Percentiles rank a stretch among this genome's conserved stretches.
Evolutionary conservation across 2,329 filamentous ascomycete genomes (phyloP).

Genomic region (Fusarium mundagurra): DNA sequence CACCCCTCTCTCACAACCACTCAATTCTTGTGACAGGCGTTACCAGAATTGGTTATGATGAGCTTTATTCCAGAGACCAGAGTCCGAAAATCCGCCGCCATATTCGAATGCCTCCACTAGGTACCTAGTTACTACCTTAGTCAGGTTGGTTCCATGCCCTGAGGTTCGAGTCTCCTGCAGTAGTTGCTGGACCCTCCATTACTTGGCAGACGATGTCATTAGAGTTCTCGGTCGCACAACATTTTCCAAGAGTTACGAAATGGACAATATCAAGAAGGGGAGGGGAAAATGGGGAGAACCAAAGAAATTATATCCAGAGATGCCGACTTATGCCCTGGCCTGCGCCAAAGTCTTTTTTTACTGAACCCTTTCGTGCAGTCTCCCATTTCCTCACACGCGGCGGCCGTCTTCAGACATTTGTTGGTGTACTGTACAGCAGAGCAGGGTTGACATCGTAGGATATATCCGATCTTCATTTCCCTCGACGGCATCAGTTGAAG

Average conservation of each 20-base stretch:
- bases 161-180: neutral
- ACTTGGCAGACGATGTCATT: conserved; percentile 31
- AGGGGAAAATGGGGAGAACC: too few relatives aligned
- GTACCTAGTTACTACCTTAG: neutral
- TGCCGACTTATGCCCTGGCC: conserved; percentile 18
- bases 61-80: neutral
- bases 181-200: neutral
- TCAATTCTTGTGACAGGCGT: conserved; percentile 6
- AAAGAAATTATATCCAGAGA: conserved; percentile 6
- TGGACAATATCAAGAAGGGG: neutral
- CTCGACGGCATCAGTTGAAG: conserved; percentile 15
- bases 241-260: neutral
- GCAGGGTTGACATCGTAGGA: conserved; percentile 4
- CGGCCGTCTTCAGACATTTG: neutral
- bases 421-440: neutral
- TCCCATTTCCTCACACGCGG: neutral
- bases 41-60: neutral
- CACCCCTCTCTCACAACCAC: conserved; percentile 16
- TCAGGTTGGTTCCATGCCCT: neutral
- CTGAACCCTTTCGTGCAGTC: conserved; percentile 1
- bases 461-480: conserved; percentile 18
- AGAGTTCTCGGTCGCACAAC: conserved; percentile 15
- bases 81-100: neutral
- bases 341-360: neutral
- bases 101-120: neutral